Conservation (phyloP, 345 rosid species). For the Gossypium ekmanianum region DNA sequence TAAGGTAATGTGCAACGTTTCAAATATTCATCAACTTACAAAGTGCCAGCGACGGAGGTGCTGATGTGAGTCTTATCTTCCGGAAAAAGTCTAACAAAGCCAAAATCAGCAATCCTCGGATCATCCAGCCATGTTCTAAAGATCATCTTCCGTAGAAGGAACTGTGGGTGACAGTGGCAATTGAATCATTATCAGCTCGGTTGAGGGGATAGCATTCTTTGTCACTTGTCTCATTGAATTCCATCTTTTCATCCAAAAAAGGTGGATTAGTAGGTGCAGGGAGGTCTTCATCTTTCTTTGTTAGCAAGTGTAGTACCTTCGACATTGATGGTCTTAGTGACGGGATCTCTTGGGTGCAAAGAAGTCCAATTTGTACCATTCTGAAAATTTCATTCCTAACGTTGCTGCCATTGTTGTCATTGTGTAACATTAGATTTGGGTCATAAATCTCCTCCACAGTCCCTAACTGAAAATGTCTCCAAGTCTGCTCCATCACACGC, state of each 20-base stretch:
- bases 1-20: background rate
- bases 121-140: background rate
- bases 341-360: conserved; percentile 76
- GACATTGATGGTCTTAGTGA: conserved; percentile 77
- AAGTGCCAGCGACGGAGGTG: conserved; percentile 79
- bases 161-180: conserved; percentile 55
- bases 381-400: conserved; percentile 55
- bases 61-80: conserved; percentile 67
- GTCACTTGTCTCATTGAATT: conserved; percentile 46
- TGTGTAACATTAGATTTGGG: conserved; percentile 51
- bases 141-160: conserved; percentile 40
- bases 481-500: background rate
- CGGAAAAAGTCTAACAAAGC: conserved; percentile 72
- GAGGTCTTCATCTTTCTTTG: conserved; percentile 55
- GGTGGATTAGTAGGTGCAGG: conserved; percentile 81
- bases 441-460: conserved; percentile 64
- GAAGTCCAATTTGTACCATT: conserved; percentile 67
- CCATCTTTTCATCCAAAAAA: conserved; percentile 81
- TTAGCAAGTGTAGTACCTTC: conserved; percentile 64
- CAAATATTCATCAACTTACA: conserved; percentile 38
- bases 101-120: conserved; percentile 87
- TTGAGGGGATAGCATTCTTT: conserved; percentile 35
- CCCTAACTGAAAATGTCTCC: conserved; percentile 57
- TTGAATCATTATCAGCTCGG: conserved; percentile 45
- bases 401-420: conserved; percentile 31